Evolutionary conservation across 2,329 filamentous ascomycete species (phyloP), one percentile per base, ranked within the genome.

Genomic region (Pseudogymnoascus sp.): DNA sequence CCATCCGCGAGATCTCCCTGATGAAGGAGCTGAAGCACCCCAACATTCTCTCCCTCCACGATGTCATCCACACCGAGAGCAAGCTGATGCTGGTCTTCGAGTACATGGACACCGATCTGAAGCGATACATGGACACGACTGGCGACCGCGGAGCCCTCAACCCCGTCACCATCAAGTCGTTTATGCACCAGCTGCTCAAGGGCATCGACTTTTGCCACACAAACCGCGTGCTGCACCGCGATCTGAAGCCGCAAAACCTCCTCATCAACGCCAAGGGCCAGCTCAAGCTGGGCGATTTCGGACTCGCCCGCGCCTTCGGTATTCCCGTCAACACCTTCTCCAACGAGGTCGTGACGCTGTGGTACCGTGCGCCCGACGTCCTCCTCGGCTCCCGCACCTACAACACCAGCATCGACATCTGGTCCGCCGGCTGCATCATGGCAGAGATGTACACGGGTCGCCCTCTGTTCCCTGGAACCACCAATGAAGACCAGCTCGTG

Each of bases 11-110:
- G 77, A 99, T 99, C 72, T 97, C 93, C 1, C 83, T 99, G 64
- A 97, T 99, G 95, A 99, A 99, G 78, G 95, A 99, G 78, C 84
- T 99, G 69, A 97, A 97, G 78, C 95, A 99, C 77, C 93, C 97
- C 75, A 97, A 97, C 74, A 97, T 99, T 69, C 93, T 99, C 71
- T 91, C 89, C 64, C 86, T 99, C 4, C 91, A 97, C 82, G 95
- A 99, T 81, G 95, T 99, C 63, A 97, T 99, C 72, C 95, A 99
- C 77, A 99, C 95, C 64, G 95, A 99, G 80, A 99, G 97, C 79
- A 99, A 99, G 76, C 86, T 99, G 64, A 99, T 99, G 95, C 87
- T 99, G 42, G 95, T 99, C 8, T 99, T 99, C 71, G 95, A 99
- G 76, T 96, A 88, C 77, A 97, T 99, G 93, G 95, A 99, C 77